Evolutionary conservation across 2,329 filamentous ascomycete genomes (phyloP).

Genomic region (Metarhizium humberi): DNA sequence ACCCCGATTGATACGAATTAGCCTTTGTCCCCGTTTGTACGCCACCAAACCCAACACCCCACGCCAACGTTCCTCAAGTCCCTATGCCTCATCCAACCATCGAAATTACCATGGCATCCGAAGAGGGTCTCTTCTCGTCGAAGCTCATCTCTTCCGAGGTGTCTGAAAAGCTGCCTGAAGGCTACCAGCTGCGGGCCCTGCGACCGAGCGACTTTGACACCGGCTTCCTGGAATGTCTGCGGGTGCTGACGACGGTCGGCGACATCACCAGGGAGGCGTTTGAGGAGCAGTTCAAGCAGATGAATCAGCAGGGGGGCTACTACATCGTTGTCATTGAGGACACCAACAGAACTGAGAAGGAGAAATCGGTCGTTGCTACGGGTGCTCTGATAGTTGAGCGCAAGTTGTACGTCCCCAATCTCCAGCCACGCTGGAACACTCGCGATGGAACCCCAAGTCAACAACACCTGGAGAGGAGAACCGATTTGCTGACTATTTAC

Average conservation of each 20-base stretch:
- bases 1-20: background rate
- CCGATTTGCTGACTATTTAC: background rate
- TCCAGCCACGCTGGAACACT: background rate
- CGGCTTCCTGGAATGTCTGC: conserved; percentile 84
- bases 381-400: conserved; percentile 85
- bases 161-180: conserved; percentile 60
- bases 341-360: conserved; percentile 38
- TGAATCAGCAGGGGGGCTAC: conserved; percentile 67
- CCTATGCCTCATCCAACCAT: conserved; percentile 4
- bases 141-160: conserved; percentile 72
- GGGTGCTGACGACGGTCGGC: conserved; percentile 87
- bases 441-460: background rate
- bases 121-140: conserved; percentile 64
- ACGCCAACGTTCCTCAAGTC: background rate
- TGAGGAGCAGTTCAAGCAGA: conserved; percentile 73
- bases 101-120: conserved; percentile 10
- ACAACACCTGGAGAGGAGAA: background rate
- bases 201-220: conserved; percentile 66
- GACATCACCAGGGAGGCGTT: conserved; percentile 71
- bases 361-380: conserved; percentile 70
- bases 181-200: conserved; percentile 76
- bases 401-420: conserved; percentile 61
- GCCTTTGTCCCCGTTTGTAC: background rate
- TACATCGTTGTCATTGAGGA: conserved; percentile 83
- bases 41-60: background rate